These are phyloP conservation scores for Iris macrosiphon DNA, from an alignment of 106 monocot genomes.

Conservation along the genomic window DNA sequence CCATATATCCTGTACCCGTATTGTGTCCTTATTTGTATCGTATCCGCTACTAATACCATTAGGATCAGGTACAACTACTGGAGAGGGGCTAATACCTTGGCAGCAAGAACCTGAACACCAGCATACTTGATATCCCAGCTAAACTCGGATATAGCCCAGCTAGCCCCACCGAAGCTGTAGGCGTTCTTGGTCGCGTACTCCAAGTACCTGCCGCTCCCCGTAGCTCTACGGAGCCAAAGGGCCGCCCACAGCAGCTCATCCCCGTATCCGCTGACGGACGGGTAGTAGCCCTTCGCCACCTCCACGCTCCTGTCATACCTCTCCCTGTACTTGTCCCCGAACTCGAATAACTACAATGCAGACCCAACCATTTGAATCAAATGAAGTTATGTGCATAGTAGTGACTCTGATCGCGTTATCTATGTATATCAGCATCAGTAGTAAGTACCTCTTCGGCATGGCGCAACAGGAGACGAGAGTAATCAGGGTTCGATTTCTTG, in stretches of 20 bases:
- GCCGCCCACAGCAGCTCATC: slow-evolving; percentile 74
- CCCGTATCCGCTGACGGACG: slow-evolving; percentile 49
- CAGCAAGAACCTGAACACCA: slow-evolving; percentile 51
- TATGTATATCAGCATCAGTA: too few species aligned
- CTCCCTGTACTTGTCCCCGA: slow-evolving; percentile 53
- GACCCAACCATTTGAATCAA: too few species aligned
- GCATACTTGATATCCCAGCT: slow-evolving; percentile 79
- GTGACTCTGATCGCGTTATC: too few species aligned
- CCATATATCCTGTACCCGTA: too few species aligned
- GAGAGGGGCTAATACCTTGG: slow-evolving; percentile 8
- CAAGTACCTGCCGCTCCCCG: slow-evolving; percentile 11
- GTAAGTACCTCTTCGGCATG: slow-evolving; percentile 15
- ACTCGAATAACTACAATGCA: slow-evolving; percentile 41
- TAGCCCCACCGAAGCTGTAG: slow-evolving; percentile 26
- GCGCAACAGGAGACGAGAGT: slow-evolving; percentile 13
- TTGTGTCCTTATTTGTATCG: too few species aligned
- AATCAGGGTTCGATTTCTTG: slow-evolving; percentile 10
- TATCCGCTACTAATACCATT: background rate
- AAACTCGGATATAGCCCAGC: slow-evolving; percentile 52
- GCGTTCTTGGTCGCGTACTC: slow-evolving; percentile 35
- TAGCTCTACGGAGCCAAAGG: slow-evolving; percentile 41
- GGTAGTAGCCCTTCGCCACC: slow-evolving; percentile 31
- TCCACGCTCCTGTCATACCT: slow-evolving; percentile 36
- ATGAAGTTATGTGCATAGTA: too few species aligned
- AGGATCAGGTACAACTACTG: too few species aligned